phyloP scores from a whole-genome alignment of 345 rosid species.

The Odontarrhena argentea region DNA sequence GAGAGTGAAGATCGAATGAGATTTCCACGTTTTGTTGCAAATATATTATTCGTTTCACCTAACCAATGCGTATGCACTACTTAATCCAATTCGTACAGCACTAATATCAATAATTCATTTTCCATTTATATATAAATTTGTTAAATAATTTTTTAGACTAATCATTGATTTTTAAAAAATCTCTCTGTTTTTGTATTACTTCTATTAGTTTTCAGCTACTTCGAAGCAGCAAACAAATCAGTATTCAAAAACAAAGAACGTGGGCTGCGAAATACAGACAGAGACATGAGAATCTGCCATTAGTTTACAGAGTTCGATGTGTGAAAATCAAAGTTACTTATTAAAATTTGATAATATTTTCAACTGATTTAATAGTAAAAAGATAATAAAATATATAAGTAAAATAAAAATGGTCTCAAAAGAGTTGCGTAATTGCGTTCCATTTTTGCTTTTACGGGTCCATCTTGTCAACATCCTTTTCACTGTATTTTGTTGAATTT shows the following conservation, averaged over 20 bases:
- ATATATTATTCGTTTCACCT: slow-evolving; percentile 36
- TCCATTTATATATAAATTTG: neutral
- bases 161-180: slow-evolving; percentile 11
- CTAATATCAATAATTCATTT: slow-evolving; percentile 3
- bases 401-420: slow-evolving; percentile 6
- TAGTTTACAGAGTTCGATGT: neutral
- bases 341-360: neutral
- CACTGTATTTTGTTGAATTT: slow-evolving; percentile 15
- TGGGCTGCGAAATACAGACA: slow-evolving; percentile 22
- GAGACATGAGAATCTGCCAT: neutral
- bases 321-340: slow-evolving; percentile 5
- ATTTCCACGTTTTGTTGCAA: slow-evolving; percentile 34
- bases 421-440: slow-evolving; percentile 33
- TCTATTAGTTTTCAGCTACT: neutral
- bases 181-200: neutral
- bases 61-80: slow-evolving; percentile 25
- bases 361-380: slow-evolving; percentile 27
- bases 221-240: slow-evolving; percentile 23
- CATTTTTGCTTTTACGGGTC: slow-evolving; percentile 21
- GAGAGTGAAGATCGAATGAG: neutral
- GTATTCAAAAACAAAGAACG: slow-evolving; percentile 20
- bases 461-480: slow-evolving; percentile 32
- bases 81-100: slow-evolving; percentile 14
- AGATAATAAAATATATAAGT: neutral
- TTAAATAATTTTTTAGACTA: neutral